phyloP scores from a whole-genome alignment of 1,284 basidiomycete species.

The Grifola frondosa region DNA sequence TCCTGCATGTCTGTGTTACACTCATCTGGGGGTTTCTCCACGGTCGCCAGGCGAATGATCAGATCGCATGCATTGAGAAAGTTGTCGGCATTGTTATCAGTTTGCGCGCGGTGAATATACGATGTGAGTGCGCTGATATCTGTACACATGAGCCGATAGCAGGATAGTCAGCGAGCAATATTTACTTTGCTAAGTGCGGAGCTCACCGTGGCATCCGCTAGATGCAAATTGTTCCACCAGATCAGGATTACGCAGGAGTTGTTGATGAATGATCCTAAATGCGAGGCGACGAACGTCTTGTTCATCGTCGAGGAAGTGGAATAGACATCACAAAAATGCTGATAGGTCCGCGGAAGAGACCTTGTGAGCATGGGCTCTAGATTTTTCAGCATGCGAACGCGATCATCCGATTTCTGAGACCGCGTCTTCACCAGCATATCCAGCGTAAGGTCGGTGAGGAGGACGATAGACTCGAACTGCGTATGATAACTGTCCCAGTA shows the following conservation, averaged over 20 bases:
- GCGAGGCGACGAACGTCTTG: conserved; percentile 11
- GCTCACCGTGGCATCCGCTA: conserved; percentile 12
- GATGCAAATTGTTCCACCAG: conserved; percentile 11
- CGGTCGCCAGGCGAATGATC: conserved; percentile 15
- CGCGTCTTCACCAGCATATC: conserved; percentile 12
- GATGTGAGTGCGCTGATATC: conserved; percentile 11
- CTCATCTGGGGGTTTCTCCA: conserved; percentile 2
- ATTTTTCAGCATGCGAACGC: conserved; percentile 9
- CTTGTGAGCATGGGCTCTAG: conserved; percentile 15
- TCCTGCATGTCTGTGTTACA: conserved; percentile 1
- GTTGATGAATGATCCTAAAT: conserved; percentile 15
- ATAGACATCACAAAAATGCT: conserved; percentile 13
- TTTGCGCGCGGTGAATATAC: conserved; percentile 11
- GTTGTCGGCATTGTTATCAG: conserved; percentile 7
- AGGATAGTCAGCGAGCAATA: too few species aligned
- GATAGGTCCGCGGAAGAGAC: conserved; percentile 10
- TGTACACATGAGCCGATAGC: too few species aligned
- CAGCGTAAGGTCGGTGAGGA: conserved; percentile 17
- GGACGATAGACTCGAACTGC: conserved; percentile 12
- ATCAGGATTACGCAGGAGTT: conserved; percentile 12
- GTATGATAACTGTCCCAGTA: conserved; percentile 11
- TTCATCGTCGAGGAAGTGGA: conserved; percentile 11
- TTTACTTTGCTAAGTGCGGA: too few species aligned
- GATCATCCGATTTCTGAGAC: conserved; percentile 4
- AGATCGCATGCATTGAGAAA: conserved; percentile 22